phyloP scores from a whole-genome alignment of 371 early-diverging fungal species.

The Syncephalastrum contaminatum region DNA sequence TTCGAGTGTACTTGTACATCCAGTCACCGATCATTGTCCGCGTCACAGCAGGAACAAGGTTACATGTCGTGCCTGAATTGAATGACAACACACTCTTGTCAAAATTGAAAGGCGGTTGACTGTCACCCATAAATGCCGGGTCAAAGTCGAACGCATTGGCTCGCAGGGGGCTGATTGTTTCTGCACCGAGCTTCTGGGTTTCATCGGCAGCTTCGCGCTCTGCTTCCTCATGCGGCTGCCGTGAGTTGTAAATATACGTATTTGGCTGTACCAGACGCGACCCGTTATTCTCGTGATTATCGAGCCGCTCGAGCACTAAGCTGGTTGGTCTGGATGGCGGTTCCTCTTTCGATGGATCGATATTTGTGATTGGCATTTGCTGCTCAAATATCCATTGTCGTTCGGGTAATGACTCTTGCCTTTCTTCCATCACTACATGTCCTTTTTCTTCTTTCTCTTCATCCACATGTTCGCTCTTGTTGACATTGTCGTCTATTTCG shows the following conservation, averaged over 20 bases:
- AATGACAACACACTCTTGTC: not conserved
- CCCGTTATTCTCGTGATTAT: slow-evolving; percentile 4
- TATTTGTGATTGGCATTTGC: no score
- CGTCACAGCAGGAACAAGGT: slow-evolving; percentile 38
- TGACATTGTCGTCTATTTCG: no score
- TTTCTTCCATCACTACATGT: no score
- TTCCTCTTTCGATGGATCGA: no score
- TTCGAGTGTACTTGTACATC: slow-evolving; percentile 70
- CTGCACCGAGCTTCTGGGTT: not conserved
- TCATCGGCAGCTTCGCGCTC: not conserved
- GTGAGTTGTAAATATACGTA: slow-evolving; percentile 4
- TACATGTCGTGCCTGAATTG: slow-evolving; percentile 2
- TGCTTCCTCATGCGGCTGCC: slow-evolving; percentile 7
- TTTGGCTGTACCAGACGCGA: slow-evolving; percentile 5
- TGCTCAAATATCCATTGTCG: no score
- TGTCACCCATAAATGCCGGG: slow-evolving; percentile 10
- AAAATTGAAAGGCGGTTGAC: not conserved
- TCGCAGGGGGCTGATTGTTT: slow-evolving; percentile 12
- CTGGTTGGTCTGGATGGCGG: no score
- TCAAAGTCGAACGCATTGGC: slow-evolving; percentile 14
- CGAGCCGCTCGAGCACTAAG: no score
- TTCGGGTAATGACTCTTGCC: no score
- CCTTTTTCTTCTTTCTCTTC: no score
- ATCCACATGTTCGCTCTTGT: not conserved
- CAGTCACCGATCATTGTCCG: slow-evolving; percentile 80